These are phyloP conservation scores for Pseudonitzschia multistriata DNA, from an alignment of 108 stramenopile species.

Conservation along the genomic window DNA sequence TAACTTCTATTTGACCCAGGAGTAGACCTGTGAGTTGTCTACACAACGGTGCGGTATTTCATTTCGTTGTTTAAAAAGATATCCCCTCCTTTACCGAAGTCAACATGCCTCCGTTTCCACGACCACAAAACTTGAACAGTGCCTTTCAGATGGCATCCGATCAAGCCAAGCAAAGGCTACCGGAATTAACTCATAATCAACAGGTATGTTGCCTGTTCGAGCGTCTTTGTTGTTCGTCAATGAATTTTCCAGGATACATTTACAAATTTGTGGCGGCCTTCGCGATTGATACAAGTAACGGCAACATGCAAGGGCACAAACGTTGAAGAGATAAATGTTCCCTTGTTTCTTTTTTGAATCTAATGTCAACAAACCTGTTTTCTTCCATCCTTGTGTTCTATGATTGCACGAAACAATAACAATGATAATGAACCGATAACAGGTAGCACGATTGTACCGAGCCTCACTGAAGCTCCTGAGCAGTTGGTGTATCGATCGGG, in stretches of 20 bases:
- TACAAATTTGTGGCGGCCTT: not conserved
- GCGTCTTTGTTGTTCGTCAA: not conserved
- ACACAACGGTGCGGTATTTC: not conserved
- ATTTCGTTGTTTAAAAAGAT: not conserved
- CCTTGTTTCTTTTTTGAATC: not conserved
- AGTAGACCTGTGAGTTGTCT: not conserved
- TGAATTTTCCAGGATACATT: not conserved
- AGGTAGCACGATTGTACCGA: constrained; percentile 86
- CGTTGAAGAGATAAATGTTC: not conserved
- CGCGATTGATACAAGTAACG: too few species aligned
- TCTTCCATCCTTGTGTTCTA: not conserved
- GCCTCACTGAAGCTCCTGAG: constrained; percentile 63
- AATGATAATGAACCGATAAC: too few species aligned
- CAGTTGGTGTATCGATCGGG: constrained; percentile 90
- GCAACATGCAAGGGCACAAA: not conserved
- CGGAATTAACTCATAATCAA: constrained; percentile 70
- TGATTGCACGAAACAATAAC: not conserved
- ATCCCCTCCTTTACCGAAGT: not conserved
- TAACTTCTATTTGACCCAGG: not conserved
- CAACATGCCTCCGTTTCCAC: constrained; percentile 26
- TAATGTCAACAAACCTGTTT: not conserved
- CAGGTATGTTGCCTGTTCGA: constrained; percentile 74
- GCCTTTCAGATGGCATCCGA: constrained; percentile 67
- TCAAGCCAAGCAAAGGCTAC: constrained; percentile 70
- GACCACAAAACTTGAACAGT: constrained; percentile 67